Evolutionary conservation across 352 stramenopile species (phyloP).

Genomic region (Phytophthora idaei): DNA sequence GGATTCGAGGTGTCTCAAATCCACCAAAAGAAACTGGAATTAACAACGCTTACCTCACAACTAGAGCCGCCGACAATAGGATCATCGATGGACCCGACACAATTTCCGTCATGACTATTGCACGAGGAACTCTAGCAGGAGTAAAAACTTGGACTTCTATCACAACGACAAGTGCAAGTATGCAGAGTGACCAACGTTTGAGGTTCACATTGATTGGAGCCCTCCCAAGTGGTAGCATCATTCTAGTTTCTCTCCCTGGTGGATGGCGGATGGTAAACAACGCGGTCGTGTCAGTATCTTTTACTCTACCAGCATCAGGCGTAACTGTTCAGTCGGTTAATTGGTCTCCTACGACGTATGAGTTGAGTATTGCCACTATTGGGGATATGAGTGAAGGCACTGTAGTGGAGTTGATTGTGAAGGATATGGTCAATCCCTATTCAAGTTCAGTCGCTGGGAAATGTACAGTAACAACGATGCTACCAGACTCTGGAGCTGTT

Average conservation of each 20-base stretch:
- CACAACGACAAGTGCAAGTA: slow-evolving; percentile 53
- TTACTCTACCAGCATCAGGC: slow-evolving; percentile 38
- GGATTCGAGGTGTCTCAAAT: slow-evolving; percentile 47
- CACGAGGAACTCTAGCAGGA: slow-evolving; percentile 39
- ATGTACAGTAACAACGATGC: slow-evolving; percentile 41
- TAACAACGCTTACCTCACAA: slow-evolving; percentile 49
- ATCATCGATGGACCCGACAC: slow-evolving; percentile 57
- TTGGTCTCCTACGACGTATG: slow-evolving; percentile 36
- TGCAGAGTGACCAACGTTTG: slow-evolving; percentile 58
- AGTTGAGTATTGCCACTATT: slow-evolving; percentile 44
- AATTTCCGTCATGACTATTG: slow-evolving; percentile 51
- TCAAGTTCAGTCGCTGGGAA: slow-evolving; percentile 15
- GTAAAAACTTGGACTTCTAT: slow-evolving; percentile 42
- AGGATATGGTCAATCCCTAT: slow-evolving; percentile 66
- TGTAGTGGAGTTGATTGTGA: slow-evolving; percentile 43
- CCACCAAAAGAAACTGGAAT: slow-evolving; percentile 59
- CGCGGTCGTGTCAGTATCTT: slow-evolving; percentile 26
- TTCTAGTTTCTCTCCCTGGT: slow-evolving; percentile 43
- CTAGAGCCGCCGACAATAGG: slow-evolving; percentile 35
- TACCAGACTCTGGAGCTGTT: slow-evolving; percentile 53
- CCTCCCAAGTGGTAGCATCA: slow-evolving; percentile 54
- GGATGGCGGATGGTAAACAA: slow-evolving; percentile 42
- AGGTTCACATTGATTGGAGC: slow-evolving; percentile 49
- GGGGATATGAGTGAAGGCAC: slow-evolving; percentile 48
- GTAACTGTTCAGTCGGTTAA: slow-evolving; percentile 34